phyloP scores from a whole-genome alignment of 1,284 basidiomycete genomes.

The Ustilago crameri region DNA sequence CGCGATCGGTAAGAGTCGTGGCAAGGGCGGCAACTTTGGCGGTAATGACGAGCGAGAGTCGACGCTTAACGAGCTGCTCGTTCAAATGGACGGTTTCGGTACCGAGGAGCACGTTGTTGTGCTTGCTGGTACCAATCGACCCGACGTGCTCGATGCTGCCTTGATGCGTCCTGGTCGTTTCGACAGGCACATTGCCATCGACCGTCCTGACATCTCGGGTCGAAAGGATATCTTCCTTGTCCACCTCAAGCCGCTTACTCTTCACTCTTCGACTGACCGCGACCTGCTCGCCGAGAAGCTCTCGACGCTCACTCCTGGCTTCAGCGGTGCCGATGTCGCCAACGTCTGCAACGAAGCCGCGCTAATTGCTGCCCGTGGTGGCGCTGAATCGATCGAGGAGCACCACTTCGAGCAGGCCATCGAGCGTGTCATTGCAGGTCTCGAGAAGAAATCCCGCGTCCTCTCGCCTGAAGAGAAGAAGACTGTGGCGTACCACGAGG shows the following conservation, averaged over 20 bases:
- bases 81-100: constrained; percentile 99
- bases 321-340: constrained; percentile 97
- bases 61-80: constrained; percentile 95
- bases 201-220: constrained; percentile 92
- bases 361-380: constrained; percentile 88
- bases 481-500: constrained; percentile 98
- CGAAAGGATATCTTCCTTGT: constrained; percentile 94
- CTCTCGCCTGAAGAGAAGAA: constrained; percentile 96
- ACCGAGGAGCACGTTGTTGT: constrained; percentile 96
- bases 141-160: constrained; percentile 93
- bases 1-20: constrained; percentile 94
- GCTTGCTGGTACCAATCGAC: constrained; percentile 94
- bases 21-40: constrained; percentile 86
- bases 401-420: constrained; percentile 96
- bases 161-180: constrained; percentile 97
- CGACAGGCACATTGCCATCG: constrained; percentile 95
- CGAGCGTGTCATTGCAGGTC: constrained; percentile 95
- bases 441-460: constrained; percentile 94
- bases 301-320: constrained; percentile 93
- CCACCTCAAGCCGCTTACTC: constrained; percentile 84
- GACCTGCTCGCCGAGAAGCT: constrained; percentile 77
- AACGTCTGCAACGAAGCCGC: constrained; percentile 99
- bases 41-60: constrained; percentile 98
- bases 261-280: constrained; percentile 47
- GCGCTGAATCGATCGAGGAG: constrained; percentile 82